Conservation (phyloP, 2,329 filamentous ascomycete genomes). For the Fusarium sp. region DNA sequence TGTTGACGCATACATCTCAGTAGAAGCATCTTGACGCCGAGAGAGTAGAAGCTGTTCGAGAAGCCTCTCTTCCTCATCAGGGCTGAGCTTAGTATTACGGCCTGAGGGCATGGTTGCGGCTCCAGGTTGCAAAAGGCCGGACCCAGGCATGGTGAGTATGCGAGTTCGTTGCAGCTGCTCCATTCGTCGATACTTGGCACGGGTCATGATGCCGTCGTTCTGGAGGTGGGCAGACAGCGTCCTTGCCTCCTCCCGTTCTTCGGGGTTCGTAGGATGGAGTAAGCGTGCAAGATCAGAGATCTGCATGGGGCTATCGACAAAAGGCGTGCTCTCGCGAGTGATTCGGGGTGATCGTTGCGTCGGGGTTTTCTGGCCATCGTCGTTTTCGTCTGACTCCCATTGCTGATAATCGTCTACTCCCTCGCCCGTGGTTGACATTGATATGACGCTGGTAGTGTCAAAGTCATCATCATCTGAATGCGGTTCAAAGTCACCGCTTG, state of each 20-base stretch:
- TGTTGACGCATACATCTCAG: slow-evolving; percentile 38
- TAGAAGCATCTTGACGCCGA: slow-evolving; percentile 56
- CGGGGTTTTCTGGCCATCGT: slow-evolving; percentile 77
- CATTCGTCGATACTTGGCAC: slow-evolving; percentile 80
- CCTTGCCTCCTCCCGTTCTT: slow-evolving; percentile 85
- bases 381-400: slow-evolving; percentile 64
- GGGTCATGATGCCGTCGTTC: slow-evolving; percentile 82
- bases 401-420: slow-evolving; percentile 62
- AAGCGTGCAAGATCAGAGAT: slow-evolving; percentile 82
- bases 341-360: slow-evolving; percentile 73
- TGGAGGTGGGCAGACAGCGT: slow-evolving; percentile 85
- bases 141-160: slow-evolving; percentile 62
- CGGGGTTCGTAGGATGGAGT: slow-evolving; percentile 83
- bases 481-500: slow-evolving; percentile 83
- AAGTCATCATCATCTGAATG: slow-evolving; percentile 70
- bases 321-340: slow-evolving; percentile 70
- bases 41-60: slow-evolving; percentile 74
- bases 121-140: slow-evolving; percentile 39
- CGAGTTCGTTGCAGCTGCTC: slow-evolving; percentile 79
- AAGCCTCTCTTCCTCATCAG: slow-evolving; percentile 73
- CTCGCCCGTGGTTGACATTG: slow-evolving; percentile 63
- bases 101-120: slow-evolving; percentile 26
- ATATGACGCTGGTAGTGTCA: slow-evolving; percentile 87
- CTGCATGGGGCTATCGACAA: slow-evolving; percentile 75
- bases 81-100: slow-evolving; percentile 61